Base-by-base conservation (phyloP, 2,329 filamentous ascomycete genomes). In the Berkeleyomyces rouxiae region DNA sequence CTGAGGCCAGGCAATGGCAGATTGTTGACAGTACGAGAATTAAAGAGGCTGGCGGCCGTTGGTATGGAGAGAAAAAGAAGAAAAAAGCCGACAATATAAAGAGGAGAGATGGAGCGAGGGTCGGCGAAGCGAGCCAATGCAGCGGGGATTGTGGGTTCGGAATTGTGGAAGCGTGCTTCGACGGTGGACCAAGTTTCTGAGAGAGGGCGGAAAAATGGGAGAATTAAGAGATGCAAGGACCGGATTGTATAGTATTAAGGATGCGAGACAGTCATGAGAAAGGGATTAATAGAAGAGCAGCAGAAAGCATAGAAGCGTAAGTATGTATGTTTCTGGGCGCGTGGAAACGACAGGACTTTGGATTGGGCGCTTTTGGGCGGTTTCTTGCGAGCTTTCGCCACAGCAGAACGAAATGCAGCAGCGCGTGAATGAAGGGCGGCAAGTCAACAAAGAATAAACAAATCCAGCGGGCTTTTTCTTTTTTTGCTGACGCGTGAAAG, bases 361-460 rank as follows among this genome's bases (percentile, higher is more conserved):
- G 36, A 37, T 55, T 10, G 10, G 37, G 51, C 31, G 16, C 51
- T 37, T 31, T 13, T 13, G 4, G 11, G 13, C 11, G 23, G 4
- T n/a, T 16, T 16, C n/a, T 3, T 39, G 49, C 36, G 49, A n/a
- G 31, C 36, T 39, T 33, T 31, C 51, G 51, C 37, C 43, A 7
- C 10, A n/a, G 43, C 43, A n/a, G 4, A 23, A 23, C 23, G 23
- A 23, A 23, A 23, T 23, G 23, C 23, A 23, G 23, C 23, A 2
- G 23, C 23, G 23, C 23, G 23, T 23, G 23, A 23, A 23, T 23
- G 23, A 23, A 23, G 11, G 5, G 43, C 11, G 16, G 43, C 13
- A 55, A 55, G 51, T 39, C 51, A 55, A 55, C 51, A 55, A 55
- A 55, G 51, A 55, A 43, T 37, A 55, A 55, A 55, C 47, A 51